Percentiles rank a stretch among this genome's conserved stretches.
These are phyloP conservation scores for Biscutella laevigata DNA, from an alignment of 441 rosid genomes.

Conservation along the genomic window DNA sequence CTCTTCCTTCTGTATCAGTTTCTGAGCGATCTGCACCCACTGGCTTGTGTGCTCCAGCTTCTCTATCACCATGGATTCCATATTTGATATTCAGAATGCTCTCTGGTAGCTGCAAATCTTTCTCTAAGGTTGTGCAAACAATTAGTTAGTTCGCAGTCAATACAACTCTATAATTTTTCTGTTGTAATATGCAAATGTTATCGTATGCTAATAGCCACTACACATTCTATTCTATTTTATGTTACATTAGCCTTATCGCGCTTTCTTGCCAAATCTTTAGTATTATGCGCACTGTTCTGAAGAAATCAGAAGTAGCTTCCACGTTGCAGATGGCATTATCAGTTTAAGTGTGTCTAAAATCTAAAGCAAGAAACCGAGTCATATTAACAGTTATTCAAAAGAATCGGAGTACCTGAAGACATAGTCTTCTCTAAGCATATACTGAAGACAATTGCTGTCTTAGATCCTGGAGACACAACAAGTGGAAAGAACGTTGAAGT, in stretches of 20 bases:
- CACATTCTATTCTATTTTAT: neutral
- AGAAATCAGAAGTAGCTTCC: neutral
- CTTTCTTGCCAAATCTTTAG: neutral
- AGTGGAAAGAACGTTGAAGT: conserved; percentile 75
- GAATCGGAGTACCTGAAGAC: conserved; percentile 37
- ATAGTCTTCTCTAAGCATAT: conserved; percentile 48
- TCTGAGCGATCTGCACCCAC: conserved; percentile 31
- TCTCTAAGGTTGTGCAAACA: conserved; percentile 37
- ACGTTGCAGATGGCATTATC: neutral
- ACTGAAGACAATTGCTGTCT: conserved; percentile 72
- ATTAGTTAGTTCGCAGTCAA: conserved; percentile 2
- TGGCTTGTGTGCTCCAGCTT: conserved; percentile 80
- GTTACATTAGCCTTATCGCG: neutral
- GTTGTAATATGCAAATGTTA: conserved; percentile 4
- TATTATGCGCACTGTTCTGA: neutral
- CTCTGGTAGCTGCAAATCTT: conserved; percentile 33
- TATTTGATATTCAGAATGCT: conserved; percentile 78
- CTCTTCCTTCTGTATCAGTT: conserved; percentile 35
- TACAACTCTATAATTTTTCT: neutral
- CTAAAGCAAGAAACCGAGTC: neutral
- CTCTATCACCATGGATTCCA: conserved; percentile 68
- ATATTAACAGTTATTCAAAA: conserved; percentile 5
- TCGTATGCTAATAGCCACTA: neutral
- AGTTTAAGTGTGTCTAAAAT: neutral
- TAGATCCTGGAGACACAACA: conserved; percentile 66